phyloP scores from a whole-genome alignment of 2,329 filamentous ascomycete species.

The Phyllosticta paracitricarpa region DNA sequence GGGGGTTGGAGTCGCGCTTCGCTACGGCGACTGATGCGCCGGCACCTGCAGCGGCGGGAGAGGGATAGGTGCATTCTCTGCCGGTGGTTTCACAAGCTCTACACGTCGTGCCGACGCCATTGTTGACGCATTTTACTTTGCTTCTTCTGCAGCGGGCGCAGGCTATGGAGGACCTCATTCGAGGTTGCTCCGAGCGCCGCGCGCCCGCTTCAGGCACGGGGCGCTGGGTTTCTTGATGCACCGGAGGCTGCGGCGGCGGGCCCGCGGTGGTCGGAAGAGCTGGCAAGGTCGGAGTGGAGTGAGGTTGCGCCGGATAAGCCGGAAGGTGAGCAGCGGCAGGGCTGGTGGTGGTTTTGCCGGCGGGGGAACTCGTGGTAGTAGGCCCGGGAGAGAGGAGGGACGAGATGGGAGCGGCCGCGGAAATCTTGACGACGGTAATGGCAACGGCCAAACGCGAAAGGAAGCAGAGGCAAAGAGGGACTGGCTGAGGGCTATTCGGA shows the following conservation, averaged over 20 bases:
- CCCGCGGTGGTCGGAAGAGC: conserved; percentile 1
- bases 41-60: conserved; percentile 32
- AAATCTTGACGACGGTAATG: conserved; percentile 9
- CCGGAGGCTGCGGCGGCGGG: conserved; percentile 4
- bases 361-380: neutral
- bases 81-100: conserved; percentile 63
- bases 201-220: conserved; percentile 8
- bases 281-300: conserved; percentile 3
- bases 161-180: conserved; percentile 69
- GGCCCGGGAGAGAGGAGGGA: conserved; percentile 9
- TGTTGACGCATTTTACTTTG: conserved; percentile 82
- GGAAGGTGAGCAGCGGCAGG: conserved; percentile 8
- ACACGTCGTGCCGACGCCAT: conserved; percentile 60
- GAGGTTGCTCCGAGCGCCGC: conserved; percentile 17
- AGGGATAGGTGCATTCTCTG: conserved; percentile 63
- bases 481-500: neutral
- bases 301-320: conserved; percentile 6
- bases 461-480: neutral
- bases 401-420: conserved; percentile 10
- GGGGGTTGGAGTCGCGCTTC: conserved; percentile 18
- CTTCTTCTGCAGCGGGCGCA: conserved; percentile 66
- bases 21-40: conserved; percentile 19
- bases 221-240: conserved; percentile 4
- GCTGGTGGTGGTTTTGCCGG: conserved; percentile 5
- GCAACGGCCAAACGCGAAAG: conserved; percentile 4